Percentiles rank a stretch among this genome's conserved stretches.
phyloP scores from a whole-genome alignment of 2,329 filamentous ascomycete genomes.

The Xylaria polymorpha region DNA sequence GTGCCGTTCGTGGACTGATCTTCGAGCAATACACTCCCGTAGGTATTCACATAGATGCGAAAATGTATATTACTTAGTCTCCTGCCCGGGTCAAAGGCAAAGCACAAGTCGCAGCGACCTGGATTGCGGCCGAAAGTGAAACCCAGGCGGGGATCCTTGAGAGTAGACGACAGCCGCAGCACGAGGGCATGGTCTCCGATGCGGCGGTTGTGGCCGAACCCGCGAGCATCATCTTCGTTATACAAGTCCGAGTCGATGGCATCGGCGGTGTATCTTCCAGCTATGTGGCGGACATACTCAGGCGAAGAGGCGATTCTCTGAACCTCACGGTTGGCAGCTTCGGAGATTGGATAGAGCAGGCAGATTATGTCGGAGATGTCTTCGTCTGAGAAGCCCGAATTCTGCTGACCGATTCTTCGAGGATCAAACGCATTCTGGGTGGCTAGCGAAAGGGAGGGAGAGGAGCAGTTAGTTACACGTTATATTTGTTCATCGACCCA shows the following conservation, averaged over 20 bases:
- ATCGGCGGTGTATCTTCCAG: slow-evolving; percentile 61
- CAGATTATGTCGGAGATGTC: slow-evolving; percentile 91
- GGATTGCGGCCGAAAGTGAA: slow-evolving; percentile 88
- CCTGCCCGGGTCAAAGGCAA: slow-evolving; percentile 73
- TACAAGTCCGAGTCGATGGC: slow-evolving; percentile 64
- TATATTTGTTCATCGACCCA: background rate
- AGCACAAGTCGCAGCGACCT: slow-evolving; percentile 76
- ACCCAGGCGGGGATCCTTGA: slow-evolving; percentile 76
- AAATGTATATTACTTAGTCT: slow-evolving; percentile 96
- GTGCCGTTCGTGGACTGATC: slow-evolving; percentile 98
- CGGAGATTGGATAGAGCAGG: slow-evolving; percentile 83
- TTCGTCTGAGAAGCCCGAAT: slow-evolving; percentile 83
- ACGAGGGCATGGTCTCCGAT: slow-evolving; percentile 76
- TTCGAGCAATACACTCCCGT: slow-evolving; percentile 89
- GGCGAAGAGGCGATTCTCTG: slow-evolving; percentile 56
- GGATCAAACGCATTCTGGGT: slow-evolving; percentile 87
- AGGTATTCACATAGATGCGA: slow-evolving; percentile 88
- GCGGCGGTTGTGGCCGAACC: slow-evolving; percentile 64
- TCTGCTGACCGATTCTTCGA: slow-evolving; percentile 79
- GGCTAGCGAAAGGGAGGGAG: slow-evolving; percentile 58
- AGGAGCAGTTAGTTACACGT: slow-evolving; percentile 15
- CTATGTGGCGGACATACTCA: slow-evolving; percentile 61
- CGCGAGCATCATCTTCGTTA: slow-evolving; percentile 61
- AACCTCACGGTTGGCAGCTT: slow-evolving; percentile 78
- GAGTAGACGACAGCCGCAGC: slow-evolving; percentile 78